Evolutionary conservation across 202 grass and related monocot species (phyloP), one percentile per base, ranked within the genome.

Genomic region (Setaria viridis): DNA sequence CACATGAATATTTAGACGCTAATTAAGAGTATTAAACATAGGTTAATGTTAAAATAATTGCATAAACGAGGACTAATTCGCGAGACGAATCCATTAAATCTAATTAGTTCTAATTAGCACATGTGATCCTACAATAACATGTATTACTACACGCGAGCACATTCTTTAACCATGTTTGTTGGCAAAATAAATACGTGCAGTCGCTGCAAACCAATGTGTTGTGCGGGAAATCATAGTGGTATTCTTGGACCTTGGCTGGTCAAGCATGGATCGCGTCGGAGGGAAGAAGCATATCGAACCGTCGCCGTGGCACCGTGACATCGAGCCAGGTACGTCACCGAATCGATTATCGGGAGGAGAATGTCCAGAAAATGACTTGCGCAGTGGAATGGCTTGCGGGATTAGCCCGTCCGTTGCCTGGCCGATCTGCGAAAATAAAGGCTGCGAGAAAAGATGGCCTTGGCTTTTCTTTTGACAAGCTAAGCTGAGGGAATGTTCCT

Each of bases 351-450:
- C 46, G 14, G 70, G 47, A 9, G 21, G 17, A 81, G 78, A 68
- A 68, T 82, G 78, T 49, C 19, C 9, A 1, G 62, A 76, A 67
- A 76, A 87, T n/a, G 78, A 74, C 35, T 19, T 21, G 43, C 63
- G 17, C 70, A 30, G 17, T 57, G 50, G 29, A 32, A 15, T 66
- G 15, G 15, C 33, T 87, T 75, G 16, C 25, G 33, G 1, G 16
- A 67, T 81, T 48, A 34, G 19, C 46, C 67, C 0, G 41, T 56
- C 67, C 0, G 41, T 80, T 33, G 66, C 41, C 4, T 29, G 6
- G 63, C n/a, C 3, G n/a, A 14, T 49, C 42, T 0, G 45, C n/a
- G 13, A 25, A 41, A 76, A 58, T 41, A 42, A 37, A 76, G 53
- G 34, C 17, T 10, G 12, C 16, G 5, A 35, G 35, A 50, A 62